phyloP scores from a whole-genome alignment of 331 rosid species.

The Quercus phellos region DNA sequence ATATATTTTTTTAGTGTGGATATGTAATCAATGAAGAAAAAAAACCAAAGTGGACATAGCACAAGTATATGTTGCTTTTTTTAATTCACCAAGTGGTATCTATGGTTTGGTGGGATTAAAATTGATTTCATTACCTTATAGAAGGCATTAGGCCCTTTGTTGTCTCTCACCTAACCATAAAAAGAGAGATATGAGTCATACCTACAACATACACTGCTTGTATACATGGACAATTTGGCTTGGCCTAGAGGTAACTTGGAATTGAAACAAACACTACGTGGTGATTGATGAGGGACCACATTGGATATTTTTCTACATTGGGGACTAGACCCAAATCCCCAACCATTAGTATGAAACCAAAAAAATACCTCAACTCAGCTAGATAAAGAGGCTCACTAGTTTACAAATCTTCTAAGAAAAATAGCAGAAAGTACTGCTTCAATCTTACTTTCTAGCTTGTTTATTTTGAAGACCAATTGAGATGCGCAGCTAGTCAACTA shows the following conservation, averaged over 20 bases:
- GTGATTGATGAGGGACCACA: slow-evolving; percentile 15
- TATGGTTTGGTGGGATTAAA: slow-evolving; percentile 10
- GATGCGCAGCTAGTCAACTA: no score
- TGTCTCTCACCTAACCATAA: slow-evolving; percentile 2
- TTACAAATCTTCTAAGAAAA: neutral
- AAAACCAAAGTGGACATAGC: no score
- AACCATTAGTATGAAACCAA: neutral
- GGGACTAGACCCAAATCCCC: neutral
- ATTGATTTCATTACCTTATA: neutral
- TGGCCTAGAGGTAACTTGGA: slow-evolving; percentile 14
- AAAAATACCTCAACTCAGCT: neutral
- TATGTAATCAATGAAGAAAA: no score
- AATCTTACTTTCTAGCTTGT: neutral
- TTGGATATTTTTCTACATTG: neutral
- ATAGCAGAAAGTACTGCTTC: neutral
- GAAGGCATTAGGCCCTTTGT: slow-evolving; percentile 6
- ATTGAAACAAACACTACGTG: slow-evolving; percentile 9
- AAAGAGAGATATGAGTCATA: slow-evolving; percentile 1
- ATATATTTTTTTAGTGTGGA: no score
- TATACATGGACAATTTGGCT: neutral
- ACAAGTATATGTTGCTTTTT: slow-evolving; percentile 12
- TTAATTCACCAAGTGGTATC: slow-evolving; percentile 5
- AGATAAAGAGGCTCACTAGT: neutral
- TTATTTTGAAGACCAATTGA: no score
- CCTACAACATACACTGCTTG: neutral